These are phyloP conservation scores for Sphagnurus paluster DNA, from an alignment of 1,284 basidiomycete species.

Conservation along the genomic window DNA sequence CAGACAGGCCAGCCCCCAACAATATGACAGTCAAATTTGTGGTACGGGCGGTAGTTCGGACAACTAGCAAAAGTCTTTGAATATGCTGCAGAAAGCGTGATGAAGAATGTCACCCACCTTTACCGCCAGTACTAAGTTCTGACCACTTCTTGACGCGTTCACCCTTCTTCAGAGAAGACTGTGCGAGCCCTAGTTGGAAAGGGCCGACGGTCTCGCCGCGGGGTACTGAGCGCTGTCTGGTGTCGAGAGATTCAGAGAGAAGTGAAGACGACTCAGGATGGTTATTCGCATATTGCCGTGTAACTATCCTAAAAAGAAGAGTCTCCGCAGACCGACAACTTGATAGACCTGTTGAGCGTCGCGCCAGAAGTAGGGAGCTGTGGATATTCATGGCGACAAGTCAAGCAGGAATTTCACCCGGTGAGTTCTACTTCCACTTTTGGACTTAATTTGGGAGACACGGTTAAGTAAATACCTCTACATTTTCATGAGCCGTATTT, in stretches of 20 bases:
- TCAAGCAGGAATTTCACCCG: not conserved
- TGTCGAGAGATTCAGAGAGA: slow-evolving; percentile 70
- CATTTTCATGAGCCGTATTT: too few relatives aligned
- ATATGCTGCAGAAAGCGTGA: slow-evolving; percentile 7
- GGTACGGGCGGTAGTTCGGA: slow-evolving; percentile 77
- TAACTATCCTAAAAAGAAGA: slow-evolving; percentile 7
- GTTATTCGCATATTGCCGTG: slow-evolving; percentile 48
- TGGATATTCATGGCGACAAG: slow-evolving; percentile 24
- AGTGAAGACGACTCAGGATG: slow-evolving; percentile 46
- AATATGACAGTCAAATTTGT: slow-evolving; percentile 84
- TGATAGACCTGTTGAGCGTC: slow-evolving; percentile 8
- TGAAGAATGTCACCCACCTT: slow-evolving; percentile 68
- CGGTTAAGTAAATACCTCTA: too few relatives aligned
- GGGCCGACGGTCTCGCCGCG: slow-evolving; percentile 72
- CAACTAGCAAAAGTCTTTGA: slow-evolving; percentile 45
- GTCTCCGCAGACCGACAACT: slow-evolving; percentile 8
- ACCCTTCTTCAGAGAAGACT: slow-evolving; percentile 50
- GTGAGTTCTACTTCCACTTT: too few relatives aligned
- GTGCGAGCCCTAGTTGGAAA: slow-evolving; percentile 76
- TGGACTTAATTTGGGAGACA: not conserved
- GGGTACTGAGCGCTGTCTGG: slow-evolving; percentile 44
- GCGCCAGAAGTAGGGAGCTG: slow-evolving; percentile 23
- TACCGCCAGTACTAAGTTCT: slow-evolving; percentile 78
- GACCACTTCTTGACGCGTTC: slow-evolving; percentile 76
- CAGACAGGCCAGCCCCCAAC: slow-evolving; percentile 79